Conservation (phyloP, 768 basidiomycete genomes). For the Phylloporus rhodoxanthus region DNA sequence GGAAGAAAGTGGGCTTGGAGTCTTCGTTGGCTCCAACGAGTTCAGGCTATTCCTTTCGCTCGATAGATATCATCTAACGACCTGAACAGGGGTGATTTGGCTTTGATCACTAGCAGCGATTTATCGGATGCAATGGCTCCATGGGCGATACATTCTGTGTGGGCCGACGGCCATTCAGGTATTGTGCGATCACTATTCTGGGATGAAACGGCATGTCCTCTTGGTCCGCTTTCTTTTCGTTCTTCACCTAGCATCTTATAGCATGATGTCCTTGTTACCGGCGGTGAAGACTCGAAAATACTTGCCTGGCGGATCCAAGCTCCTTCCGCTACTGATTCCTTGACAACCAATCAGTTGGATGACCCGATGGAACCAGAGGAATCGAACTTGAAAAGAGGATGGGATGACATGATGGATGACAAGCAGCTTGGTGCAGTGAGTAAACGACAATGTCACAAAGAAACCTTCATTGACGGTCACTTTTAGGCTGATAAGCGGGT, state of each 20-base stretch:
- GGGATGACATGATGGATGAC: slow-evolving; percentile 16
- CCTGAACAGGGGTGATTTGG: slow-evolving; percentile 48
- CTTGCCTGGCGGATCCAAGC: slow-evolving; percentile 35
- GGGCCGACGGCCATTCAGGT: slow-evolving; percentile 52
- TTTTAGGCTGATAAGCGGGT: slow-evolving; percentile 21
- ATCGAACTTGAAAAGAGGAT: slow-evolving; percentile 19
- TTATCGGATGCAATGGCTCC: slow-evolving; percentile 33
- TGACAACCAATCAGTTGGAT: slow-evolving; percentile 1
- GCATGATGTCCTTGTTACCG: slow-evolving; percentile 41
- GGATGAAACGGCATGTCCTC: slow-evolving; percentile 44
- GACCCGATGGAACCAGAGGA: slow-evolving; percentile 10
- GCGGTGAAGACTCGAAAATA: slow-evolving; percentile 47
- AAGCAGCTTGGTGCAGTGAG: slow-evolving; percentile 15
- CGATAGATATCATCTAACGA: neutral
- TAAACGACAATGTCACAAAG: neutral
- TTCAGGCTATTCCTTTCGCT: slow-evolving; percentile 25
- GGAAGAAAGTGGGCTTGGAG: slow-evolving; percentile 32
- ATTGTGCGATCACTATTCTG: slow-evolving; percentile 51
- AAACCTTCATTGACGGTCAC: neutral
- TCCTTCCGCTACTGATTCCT: neutral
- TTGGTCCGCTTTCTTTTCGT: neutral
- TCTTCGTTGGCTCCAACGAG: slow-evolving; percentile 77
- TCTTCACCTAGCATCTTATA: slow-evolving; percentile 16
- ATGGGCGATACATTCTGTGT: slow-evolving; percentile 48
- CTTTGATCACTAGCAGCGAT: slow-evolving; percentile 44